These are phyloP conservation scores for Echinosophora koreensis DNA, from an alignment of 306 rosid species.

Conservation along the genomic window DNA sequence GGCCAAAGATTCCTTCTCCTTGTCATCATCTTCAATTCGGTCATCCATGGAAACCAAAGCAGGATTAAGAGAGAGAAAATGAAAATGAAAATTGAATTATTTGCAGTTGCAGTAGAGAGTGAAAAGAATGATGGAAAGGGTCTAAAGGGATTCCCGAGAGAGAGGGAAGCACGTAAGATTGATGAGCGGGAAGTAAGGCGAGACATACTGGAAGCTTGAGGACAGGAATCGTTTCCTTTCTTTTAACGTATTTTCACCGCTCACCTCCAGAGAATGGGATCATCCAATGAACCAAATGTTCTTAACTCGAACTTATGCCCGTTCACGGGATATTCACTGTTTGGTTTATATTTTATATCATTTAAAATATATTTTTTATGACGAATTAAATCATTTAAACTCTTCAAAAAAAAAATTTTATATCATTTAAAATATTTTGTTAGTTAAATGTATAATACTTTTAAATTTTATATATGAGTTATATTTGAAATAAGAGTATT, in stretches of 20 bases:
- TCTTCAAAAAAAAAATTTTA: no score
- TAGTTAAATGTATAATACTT: no score
- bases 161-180: constrained; percentile 46
- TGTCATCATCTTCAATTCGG: constrained; percentile 73
- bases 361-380: no score
- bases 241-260: neutral
- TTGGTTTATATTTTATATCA: no score
- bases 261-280: no score
- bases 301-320: no score
- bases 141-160: constrained; percentile 49
- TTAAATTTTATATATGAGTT: no score
- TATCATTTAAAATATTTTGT: no score
- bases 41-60: constrained; percentile 61
- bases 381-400: no score
- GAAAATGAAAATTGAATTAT: neutral
- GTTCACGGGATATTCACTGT: no score
- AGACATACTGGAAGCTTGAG: constrained; percentile 50
- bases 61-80: constrained; percentile 22
- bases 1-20: constrained; percentile 67
- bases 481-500: no score
- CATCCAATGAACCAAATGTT: no score
- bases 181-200: constrained; percentile 53
- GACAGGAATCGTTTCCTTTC: constrained; percentile 46
- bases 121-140: constrained; percentile 46
- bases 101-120: constrained; percentile 28